Base-by-base conservation (phyloP, 2,329 filamentous ascomycete species). In the Trichophyton mentagrophytes region DNA sequence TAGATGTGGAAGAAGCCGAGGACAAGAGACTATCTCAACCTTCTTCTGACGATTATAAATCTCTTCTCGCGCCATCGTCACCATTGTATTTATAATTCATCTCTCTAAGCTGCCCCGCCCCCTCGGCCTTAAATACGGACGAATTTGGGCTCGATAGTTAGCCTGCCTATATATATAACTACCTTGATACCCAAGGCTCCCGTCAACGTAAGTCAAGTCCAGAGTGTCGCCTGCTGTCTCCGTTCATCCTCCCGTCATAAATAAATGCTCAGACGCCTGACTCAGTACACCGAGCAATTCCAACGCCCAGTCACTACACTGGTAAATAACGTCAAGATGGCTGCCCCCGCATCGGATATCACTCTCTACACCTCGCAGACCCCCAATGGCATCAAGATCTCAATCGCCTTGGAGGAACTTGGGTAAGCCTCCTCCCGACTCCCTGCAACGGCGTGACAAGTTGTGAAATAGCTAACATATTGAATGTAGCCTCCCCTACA, bases 341-440 rank as follows among this genome's bases (percentile, higher is more conserved):
- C 61, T 13, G 51, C 61, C 17, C 69, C 67, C 68, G 70, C 60
- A 66, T 79, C 87, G 4, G 79, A 88, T 66, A 90, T 95, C 68
- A 87, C 85, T 49, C 82, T 95, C 33, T 95, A 93, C 77, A 95
- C 90, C 11, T 80, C 82, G 11, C 82, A 85, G 69, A 96, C 91
- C 58, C 89, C 91, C 53, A 96, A 96, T 75, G 90, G 90, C 65
- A 87, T 93, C 79, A 96, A 95, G 73, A 83, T 89, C 64, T 90
- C 88, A 61, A 95, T 96, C 65, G 81, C 89, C 8, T 78, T 96
- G 15, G 90, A 95, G 75, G 90, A 95, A 76, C 80, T 96, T 3
- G 86, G 86, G 73, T 76, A 53, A 22, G 30, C 15, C 3, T 17
- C 53, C 44, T 30, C 13, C n/a, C 22, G 33, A 13, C 9, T 49